Percentiles rank a stretch among this genome's conserved stretches.
These are phyloP conservation scores for Nigrospora sphaerica DNA, from an alignment of 2,329 filamentous ascomycete genomes.

Conservation along the genomic window DNA sequence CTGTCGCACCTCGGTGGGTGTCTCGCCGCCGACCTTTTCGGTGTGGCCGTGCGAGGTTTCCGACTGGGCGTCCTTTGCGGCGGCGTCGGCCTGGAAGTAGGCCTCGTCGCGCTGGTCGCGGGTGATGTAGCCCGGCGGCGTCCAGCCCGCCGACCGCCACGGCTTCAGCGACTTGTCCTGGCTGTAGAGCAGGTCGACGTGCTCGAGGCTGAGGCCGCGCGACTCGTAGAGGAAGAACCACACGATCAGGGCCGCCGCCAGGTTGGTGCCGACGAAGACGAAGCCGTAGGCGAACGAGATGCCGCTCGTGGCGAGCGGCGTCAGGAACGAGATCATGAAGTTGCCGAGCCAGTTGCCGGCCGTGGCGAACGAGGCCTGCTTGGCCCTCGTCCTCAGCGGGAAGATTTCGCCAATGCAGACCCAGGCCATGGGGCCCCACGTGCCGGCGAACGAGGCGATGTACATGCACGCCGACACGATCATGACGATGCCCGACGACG, in stretches of 20 bases:
- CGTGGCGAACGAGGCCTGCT: conserved; percentile 47
- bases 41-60: neutral
- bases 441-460: conserved; percentile 63
- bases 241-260: conserved; percentile 50
- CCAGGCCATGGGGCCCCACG: conserved; percentile 67
- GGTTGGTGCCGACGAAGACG: conserved; percentile 57
- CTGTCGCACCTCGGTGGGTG: neutral
- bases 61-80: neutral
- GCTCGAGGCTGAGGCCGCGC: conserved; percentile 58
- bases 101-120: conserved; percentile 18
- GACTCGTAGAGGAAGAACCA: conserved; percentile 67
- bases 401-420: conserved; percentile 62
- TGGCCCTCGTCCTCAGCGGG: conserved; percentile 46
- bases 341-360: conserved; percentile 54
- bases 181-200: conserved; percentile 66
- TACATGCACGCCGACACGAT: conserved; percentile 70
- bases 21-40: neutral
- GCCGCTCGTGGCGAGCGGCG: conserved; percentile 54
- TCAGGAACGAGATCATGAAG: conserved; percentile 62
- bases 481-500: conserved; percentile 55
- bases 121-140: conserved; percentile 35
- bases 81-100: neutral
- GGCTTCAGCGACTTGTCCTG: conserved; percentile 45
- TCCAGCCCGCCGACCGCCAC: conserved; percentile 51
- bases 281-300: conserved; percentile 61